Conservation (phyloP, 495 filamentous ascomycete species). For the Evernia prunastri region DNA sequence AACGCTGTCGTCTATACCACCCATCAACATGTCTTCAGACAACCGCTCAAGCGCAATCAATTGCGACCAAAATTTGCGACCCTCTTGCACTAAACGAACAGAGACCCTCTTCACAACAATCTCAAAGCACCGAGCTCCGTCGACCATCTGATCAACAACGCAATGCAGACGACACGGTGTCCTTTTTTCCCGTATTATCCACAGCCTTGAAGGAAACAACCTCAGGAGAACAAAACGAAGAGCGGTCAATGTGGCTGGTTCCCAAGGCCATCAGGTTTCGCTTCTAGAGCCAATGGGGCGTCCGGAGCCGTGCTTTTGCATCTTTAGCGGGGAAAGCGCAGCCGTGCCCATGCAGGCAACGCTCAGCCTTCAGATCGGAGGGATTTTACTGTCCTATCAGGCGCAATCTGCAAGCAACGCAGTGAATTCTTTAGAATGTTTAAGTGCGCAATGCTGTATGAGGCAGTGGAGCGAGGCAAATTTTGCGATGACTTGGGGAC, state of each 20-base stretch:
- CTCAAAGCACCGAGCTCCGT: not conserved
- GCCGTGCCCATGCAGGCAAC: too few relatives aligned
- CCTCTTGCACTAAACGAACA: not conserved
- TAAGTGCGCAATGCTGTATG: too few relatives aligned
- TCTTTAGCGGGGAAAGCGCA: not conserved
- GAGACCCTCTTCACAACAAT: not conserved
- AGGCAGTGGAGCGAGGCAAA: too few relatives aligned
- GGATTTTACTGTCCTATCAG: too few relatives aligned
- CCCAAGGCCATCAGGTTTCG: not conserved
- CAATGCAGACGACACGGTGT: not conserved
- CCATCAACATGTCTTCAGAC: not conserved
- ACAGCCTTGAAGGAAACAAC: too few relatives aligned
- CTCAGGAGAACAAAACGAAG: too few relatives aligned
- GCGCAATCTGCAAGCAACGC: too few relatives aligned
- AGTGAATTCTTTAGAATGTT: too few relatives aligned
- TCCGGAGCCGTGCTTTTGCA: not conserved
- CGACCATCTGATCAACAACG: not conserved
- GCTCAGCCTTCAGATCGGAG: not conserved
- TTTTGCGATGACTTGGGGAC: too few relatives aligned
- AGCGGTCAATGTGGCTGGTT: too few relatives aligned
- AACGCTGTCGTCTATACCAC: not conserved
- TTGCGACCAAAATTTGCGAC: too few relatives aligned
- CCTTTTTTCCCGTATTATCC: too few relatives aligned
- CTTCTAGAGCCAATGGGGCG: not conserved
- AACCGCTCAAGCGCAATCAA: not conserved